Evolutionary conservation across 768 basidiomycete species (phyloP), one percentile per base, ranked within the genome.

Genomic region (Rhizopogon sp.): DNA sequence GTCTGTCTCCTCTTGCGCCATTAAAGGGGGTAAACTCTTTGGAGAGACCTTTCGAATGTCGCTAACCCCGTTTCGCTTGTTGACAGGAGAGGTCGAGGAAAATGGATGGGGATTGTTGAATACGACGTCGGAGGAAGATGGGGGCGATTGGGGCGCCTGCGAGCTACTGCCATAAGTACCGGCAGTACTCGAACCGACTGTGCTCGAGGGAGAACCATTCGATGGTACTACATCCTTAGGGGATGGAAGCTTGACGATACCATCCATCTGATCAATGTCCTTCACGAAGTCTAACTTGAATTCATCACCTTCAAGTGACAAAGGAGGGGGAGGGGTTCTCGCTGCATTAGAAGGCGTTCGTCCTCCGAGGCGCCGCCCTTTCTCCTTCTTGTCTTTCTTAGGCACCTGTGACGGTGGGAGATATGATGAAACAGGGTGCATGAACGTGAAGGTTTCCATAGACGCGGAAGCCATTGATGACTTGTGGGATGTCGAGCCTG

Each of bases 221-320:
- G 56, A 56, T 63, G 63, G 59, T 60, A 54, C 39, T 50, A 51
- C 28, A 49, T 54, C 29, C 8, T 58, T 41, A 8, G 42, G 6
- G 57, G 56, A 20, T 62, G 46, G 14, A 56, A 52, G 16, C 63
- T 93, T 76, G 58, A 96, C 73, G 64, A 97, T 93, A 6, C 88
- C 94, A 39, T 89, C 86, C 80, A 97, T 93, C 50, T 81, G 72
- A 9, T 86, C 79, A 43, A 51, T 69, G 64, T 56, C 69, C 31
- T 7, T 31, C 7, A 31, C 29, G 62, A 57, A 72, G 61, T 58
- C 61, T 51, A 57, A 65, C 50, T 13, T 55, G 58, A 60, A 54
- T 14, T 59, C 22, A 45, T 51, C 62, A 59, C 66, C 50, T 58
- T 76, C 58, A 55, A 59, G 35, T 39, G 57, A 52, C 40, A 53